Conservation (phyloP, 768 basidiomycete species). For the Multifurca ochricompacta region DNA sequence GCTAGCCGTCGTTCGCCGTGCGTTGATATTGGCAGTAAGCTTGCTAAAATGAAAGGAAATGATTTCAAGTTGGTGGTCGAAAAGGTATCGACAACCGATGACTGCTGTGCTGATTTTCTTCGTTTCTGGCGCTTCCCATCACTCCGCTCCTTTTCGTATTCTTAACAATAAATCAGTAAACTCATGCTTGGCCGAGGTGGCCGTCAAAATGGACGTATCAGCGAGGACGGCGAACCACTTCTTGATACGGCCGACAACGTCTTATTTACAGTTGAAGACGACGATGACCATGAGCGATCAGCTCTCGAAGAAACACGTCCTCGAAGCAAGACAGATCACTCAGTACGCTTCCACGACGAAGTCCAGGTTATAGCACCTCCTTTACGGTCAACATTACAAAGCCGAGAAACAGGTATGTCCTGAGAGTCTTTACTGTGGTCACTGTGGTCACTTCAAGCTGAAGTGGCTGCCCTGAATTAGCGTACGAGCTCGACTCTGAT, state of each 20-base stretch:
- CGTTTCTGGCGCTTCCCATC: not conserved
- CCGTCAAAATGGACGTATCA: slow-evolving; percentile 16
- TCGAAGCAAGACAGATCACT: slow-evolving; percentile 20
- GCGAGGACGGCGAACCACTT: slow-evolving; percentile 51
- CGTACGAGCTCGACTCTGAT: slow-evolving; percentile 79
- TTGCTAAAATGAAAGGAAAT: too few relatives aligned
- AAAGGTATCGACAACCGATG: too few relatives aligned
- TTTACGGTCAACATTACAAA: slow-evolving; percentile 62
- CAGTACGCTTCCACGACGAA: slow-evolving; percentile 59
- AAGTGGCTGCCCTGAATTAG: slow-evolving; percentile 33
- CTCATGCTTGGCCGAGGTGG: slow-evolving; percentile 15
- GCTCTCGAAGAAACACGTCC: slow-evolving; percentile 22
- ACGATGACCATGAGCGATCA: slow-evolving; percentile 34
- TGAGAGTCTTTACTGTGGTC: slow-evolving; percentile 20
- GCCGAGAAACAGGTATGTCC: slow-evolving; percentile 74
- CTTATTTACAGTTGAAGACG: slow-evolving; percentile 49
- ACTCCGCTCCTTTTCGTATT: not conserved
- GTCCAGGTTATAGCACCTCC: slow-evolving; percentile 62
- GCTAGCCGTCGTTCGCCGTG: not conserved
- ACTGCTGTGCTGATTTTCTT: too few relatives aligned
- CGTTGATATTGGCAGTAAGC: too few relatives aligned
- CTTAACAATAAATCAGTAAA: not conserved
- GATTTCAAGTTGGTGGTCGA: too few relatives aligned
- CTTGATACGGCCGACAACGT: slow-evolving; percentile 36
- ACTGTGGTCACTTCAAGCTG: not conserved